These are phyloP conservation scores for Thielaviopsis euricoi DNA, from an alignment of 2,329 filamentous ascomycete genomes.

Conservation along the genomic window DNA sequence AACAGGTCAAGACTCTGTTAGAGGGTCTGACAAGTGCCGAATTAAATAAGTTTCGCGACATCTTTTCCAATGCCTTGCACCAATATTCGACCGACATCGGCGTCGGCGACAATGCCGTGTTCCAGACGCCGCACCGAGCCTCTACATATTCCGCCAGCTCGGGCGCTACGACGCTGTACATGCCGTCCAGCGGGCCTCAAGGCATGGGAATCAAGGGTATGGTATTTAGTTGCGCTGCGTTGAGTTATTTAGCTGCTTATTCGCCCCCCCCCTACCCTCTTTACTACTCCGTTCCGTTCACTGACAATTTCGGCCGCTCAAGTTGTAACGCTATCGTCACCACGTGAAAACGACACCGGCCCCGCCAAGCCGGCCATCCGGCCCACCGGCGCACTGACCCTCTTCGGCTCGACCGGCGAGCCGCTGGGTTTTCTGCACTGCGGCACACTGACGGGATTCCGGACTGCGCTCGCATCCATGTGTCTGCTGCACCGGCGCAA, in stretches of 20 bases:
- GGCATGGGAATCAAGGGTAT: conserved; percentile 54
- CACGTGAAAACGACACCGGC: conserved; percentile 16
- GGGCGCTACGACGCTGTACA: conserved; percentile 50
- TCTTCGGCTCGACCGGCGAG: conserved; percentile 46
- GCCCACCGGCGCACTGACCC: conserved; percentile 51
- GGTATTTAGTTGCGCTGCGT: conserved; percentile 5
- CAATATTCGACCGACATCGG: conserved; percentile 44
- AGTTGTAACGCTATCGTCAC: conserved; percentile 47
- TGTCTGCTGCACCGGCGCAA: conserved; percentile 49
- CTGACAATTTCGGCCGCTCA: conserved; percentile 17
- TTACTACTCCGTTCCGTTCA: not conserved
- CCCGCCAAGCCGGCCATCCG: conserved; percentile 21
- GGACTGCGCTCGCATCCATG: conserved; percentile 57
- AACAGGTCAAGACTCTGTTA: conserved; percentile 36
- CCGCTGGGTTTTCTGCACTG: conserved; percentile 57
- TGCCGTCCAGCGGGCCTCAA: conserved; percentile 49
- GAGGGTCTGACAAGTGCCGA: conserved; percentile 36
- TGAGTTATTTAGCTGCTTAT: not conserved
- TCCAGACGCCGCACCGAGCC: conserved; percentile 39
- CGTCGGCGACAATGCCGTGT: conserved; percentile 24
- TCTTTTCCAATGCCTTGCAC: conserved; percentile 36
- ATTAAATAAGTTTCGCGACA: conserved; percentile 32
- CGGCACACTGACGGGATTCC: conserved; percentile 60
- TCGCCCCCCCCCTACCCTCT: not conserved
- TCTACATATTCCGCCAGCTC: conserved; percentile 30